Conservation (phyloP, 2,329 filamentous ascomycete species). For the Fusarium metavorans region DNA sequence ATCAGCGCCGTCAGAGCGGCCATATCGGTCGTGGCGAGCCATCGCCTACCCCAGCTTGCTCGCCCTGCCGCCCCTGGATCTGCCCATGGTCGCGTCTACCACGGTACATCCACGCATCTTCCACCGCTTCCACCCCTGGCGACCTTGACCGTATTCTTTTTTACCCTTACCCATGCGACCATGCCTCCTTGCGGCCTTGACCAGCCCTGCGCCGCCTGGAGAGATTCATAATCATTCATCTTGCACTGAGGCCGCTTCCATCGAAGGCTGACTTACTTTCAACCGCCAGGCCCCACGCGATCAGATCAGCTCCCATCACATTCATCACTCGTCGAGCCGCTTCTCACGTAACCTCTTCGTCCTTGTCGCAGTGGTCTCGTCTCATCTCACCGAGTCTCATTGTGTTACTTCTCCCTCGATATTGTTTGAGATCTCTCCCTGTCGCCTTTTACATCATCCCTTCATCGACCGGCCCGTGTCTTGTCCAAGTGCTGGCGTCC, state of each 20-base stretch:
- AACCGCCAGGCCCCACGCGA: slow-evolving; percentile 30
- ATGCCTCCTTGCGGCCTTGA: slow-evolving; percentile 21
- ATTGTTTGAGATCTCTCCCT: slow-evolving; percentile 10
- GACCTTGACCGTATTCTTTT: slow-evolving; percentile 34
- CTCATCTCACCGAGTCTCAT: slow-evolving; percentile 5
- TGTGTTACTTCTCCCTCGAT: neutral
- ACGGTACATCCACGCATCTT: slow-evolving; percentile 29
- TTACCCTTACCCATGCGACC: slow-evolving; percentile 40
- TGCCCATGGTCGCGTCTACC: slow-evolving; percentile 38
- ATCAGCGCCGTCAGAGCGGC: slow-evolving; percentile 9
- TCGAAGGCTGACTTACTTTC: slow-evolving; percentile 36
- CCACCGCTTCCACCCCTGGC: slow-evolving; percentile 32
- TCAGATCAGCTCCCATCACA: slow-evolving; percentile 11
- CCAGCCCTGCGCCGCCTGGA: slow-evolving; percentile 22
- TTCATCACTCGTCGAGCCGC: slow-evolving; percentile 11
- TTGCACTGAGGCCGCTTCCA: slow-evolving; percentile 36
- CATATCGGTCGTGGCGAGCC: slow-evolving; percentile 28
- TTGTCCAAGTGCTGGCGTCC: slow-evolving; percentile 40
- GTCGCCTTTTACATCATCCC: slow-evolving; percentile 11
- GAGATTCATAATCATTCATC: slow-evolving; percentile 15
- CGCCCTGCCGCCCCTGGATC: slow-evolving; percentile 36
- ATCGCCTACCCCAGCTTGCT: slow-evolving; percentile 35
- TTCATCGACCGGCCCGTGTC: slow-evolving; percentile 22
- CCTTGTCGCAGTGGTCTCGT: neutral
- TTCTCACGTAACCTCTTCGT: neutral